phyloP scores from a whole-genome alignment of 768 basidiomycete species.

The Termitomyces sp. region DNA sequence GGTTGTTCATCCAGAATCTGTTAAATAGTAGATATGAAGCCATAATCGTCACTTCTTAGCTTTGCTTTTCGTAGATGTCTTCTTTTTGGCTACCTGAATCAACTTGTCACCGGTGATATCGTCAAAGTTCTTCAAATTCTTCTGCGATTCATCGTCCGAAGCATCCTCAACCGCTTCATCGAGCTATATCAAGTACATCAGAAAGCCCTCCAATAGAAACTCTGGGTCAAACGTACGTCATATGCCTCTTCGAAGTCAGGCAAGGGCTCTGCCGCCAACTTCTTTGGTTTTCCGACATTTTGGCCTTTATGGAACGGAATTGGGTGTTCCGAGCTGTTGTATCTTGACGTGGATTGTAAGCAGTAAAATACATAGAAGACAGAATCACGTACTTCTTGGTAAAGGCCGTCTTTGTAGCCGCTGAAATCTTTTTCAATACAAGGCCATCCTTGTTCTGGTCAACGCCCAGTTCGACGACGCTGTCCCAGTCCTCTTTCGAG shows the following conservation, averaged over 20 bases:
- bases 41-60: constrained; percentile 10
- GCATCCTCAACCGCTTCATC: constrained; percentile 45
- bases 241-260: constrained; percentile 94
- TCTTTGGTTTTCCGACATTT: constrained; percentile 84
- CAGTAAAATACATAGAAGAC: neutral
- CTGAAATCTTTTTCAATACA: constrained; percentile 79
- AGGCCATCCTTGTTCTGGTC: constrained; percentile 71
- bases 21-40: neutral
- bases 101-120: constrained; percentile 32
- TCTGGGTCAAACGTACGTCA: constrained; percentile 47
- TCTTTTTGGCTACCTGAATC: constrained; percentile 40
- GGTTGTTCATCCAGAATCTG: neutral
- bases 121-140: constrained; percentile 22
- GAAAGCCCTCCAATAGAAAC: neutral
- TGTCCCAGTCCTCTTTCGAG: constrained; percentile 95
- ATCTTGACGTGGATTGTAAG: constrained; percentile 44
- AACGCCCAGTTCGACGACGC: constrained; percentile 89
- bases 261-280: constrained; percentile 64
- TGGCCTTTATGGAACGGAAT: constrained; percentile 91
- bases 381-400: constrained; percentile 67
- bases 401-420: constrained; percentile 78
- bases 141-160: constrained; percentile 43
- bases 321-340: constrained; percentile 87
- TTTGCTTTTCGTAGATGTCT: constrained; percentile 19
- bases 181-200: constrained; percentile 22